Evolutionary conservation across 2,329 filamentous ascomycete genomes (phyloP).

Genomic region (Fusarium oligoseptatum): DNA sequence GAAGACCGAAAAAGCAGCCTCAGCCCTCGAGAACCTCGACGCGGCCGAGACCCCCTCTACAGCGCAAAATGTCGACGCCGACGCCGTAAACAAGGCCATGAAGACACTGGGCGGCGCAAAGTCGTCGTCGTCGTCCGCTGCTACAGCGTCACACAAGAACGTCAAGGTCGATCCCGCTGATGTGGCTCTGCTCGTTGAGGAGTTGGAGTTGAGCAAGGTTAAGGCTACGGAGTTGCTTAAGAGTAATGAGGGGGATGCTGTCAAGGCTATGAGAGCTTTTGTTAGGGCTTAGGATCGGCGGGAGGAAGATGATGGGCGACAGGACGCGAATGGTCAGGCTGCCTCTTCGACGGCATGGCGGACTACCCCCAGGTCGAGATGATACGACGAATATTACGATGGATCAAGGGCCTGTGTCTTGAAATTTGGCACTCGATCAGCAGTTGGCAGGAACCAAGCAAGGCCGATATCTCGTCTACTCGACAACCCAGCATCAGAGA

Average conservation of each 20-base stretch:
- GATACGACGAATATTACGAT: background rate
- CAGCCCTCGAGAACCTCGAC: constrained; percentile 79
- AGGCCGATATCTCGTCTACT: background rate
- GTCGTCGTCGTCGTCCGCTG: constrained; percentile 39
- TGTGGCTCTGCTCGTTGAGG: constrained; percentile 77
- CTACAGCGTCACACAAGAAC: constrained; percentile 62
- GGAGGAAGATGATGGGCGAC: background rate
- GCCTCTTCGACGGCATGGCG: background rate
- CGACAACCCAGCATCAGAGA: background rate
- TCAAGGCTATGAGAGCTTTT: constrained; percentile 75
- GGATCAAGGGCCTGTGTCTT: background rate
- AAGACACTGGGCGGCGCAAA: constrained; percentile 65
- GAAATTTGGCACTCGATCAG: background rate
- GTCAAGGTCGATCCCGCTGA: constrained; percentile 82
- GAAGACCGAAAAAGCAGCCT: constrained; percentile 84
- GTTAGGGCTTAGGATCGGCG: constrained; percentile 34
- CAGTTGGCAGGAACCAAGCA: background rate
- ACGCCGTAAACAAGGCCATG: constrained; percentile 80
- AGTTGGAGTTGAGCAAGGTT: constrained; percentile 77
- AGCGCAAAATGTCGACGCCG: constrained; percentile 73
- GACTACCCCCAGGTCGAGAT: background rate
- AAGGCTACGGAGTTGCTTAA: constrained; percentile 83
- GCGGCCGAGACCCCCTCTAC: constrained; percentile 55
- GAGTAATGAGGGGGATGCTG: constrained; percentile 76
- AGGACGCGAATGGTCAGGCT: background rate